Conservation (phyloP, 768 basidiomycete genomes). For the Phaeotremella skinneri region DNA sequence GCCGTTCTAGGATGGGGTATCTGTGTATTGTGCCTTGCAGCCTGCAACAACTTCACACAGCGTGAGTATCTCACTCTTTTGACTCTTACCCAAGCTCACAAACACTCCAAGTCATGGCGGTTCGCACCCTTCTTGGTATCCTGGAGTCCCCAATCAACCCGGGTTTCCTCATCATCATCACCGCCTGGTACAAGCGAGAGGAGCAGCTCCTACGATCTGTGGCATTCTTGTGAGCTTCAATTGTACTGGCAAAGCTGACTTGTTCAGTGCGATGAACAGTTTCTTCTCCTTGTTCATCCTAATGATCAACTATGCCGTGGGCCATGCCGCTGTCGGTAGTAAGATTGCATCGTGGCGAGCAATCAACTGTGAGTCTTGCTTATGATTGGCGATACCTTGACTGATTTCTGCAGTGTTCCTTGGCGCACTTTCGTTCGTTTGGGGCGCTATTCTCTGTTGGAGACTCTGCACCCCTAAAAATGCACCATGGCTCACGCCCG, state of each 20-base stretch:
- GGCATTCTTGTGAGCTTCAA: slow-evolving; percentile 15
- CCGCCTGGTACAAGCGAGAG: slow-evolving; percentile 19
- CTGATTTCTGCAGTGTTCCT: slow-evolving; percentile 16
- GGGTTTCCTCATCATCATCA: slow-evolving; percentile 20
- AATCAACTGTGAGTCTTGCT: slow-evolving; percentile 15
- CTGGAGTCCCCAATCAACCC: slow-evolving; percentile 17
- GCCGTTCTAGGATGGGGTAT: slow-evolving; percentile 23
- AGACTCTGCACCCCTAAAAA: slow-evolving; percentile 13
- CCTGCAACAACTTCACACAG: slow-evolving; percentile 17
- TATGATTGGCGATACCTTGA: neutral
- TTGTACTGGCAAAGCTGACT: neutral
- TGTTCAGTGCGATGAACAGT: slow-evolving; percentile 26
- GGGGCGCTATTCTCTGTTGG: slow-evolving; percentile 14
- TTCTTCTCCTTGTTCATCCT: slow-evolving; percentile 27
- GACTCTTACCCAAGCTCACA: neutral
- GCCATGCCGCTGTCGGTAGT: slow-evolving; percentile 13
- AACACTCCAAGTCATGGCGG: slow-evolving; percentile 14
- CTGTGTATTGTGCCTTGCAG: slow-evolving; percentile 16
- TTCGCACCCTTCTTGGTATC: slow-evolving; percentile 12
- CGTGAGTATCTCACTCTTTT: slow-evolving; percentile 12
- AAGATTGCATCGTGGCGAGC: slow-evolving; percentile 18
- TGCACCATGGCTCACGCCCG: slow-evolving; percentile 15
- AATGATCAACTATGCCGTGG: slow-evolving; percentile 24
- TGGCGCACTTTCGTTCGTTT: slow-evolving; percentile 19
- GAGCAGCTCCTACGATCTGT: slow-evolving; percentile 16